Conservation (phyloP, 371 early-diverging fungal species). For the Dichotomocladium elegans region DNA sequence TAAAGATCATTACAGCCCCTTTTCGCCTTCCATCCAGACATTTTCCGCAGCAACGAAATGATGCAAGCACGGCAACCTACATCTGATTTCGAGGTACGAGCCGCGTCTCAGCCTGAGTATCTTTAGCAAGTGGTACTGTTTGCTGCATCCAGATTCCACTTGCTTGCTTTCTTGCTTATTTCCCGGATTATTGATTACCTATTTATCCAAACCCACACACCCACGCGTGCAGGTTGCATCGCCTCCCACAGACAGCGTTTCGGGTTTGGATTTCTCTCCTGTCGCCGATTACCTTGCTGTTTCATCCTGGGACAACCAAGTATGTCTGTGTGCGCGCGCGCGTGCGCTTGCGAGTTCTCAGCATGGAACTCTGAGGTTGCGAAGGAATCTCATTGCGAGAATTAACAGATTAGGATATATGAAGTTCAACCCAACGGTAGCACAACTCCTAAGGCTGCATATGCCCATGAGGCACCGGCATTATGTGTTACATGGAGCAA, state of each 20-base stretch:
- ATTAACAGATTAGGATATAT: conserved; percentile 82
- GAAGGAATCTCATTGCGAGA: too few species aligned
- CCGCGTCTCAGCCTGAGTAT: too few species aligned
- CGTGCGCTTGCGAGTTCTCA: too few species aligned
- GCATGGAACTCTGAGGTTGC: too few species aligned
- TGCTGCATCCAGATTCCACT: too few species aligned
- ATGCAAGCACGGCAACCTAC: too few species aligned
- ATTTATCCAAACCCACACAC: too few species aligned
- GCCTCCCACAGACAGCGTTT: conserved; percentile 73
- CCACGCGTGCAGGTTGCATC: conserved; percentile 56
- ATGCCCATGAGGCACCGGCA: conserved; percentile 82
- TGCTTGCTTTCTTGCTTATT: background rate
- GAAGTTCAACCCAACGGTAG: conserved; percentile 75
- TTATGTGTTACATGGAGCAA: conserved; percentile 85
- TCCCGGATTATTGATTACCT: background rate
- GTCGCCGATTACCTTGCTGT: conserved; percentile 77
- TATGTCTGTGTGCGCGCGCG: conserved; percentile 25
- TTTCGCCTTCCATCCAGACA: too few species aligned
- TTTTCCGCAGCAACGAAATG: too few species aligned
- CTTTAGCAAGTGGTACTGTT: too few species aligned
- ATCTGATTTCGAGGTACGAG: too few species aligned
- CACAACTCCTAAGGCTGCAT: conserved; percentile 74
- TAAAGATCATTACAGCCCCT: too few species aligned
- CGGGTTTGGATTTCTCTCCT: conserved; percentile 73
- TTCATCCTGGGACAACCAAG: conserved; percentile 87